Base-by-base conservation (phyloP, 2,329 filamentous ascomycete species). In the Tricladium varicosporioides region DNA sequence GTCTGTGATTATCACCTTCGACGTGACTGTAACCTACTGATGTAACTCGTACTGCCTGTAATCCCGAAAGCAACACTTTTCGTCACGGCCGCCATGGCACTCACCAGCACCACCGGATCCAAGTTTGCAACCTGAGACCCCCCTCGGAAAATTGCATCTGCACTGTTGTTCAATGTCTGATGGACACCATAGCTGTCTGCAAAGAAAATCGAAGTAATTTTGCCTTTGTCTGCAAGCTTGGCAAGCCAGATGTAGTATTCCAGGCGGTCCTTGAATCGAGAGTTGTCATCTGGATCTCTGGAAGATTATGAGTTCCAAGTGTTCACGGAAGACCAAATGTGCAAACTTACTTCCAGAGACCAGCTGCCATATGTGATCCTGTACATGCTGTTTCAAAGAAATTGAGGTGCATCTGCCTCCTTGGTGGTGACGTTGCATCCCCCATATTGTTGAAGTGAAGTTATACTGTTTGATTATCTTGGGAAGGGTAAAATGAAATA, bases 81-180 rank as follows among this genome's bases (percentile, higher is more conserved):
- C 0, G 86, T 88, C 0, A 76, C 85, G 0, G 85, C 84, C 0
- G 85, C 85, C 85, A 88, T 87, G 2, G 85, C 83, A 3, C 84
- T 78, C 0, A 88, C 75, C 1, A 84, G 76, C 1, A 79, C 76
- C 1, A 87, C 65, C 0, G 85, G 85, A 66, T 88, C 85, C 13
- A 57, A 58, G 85, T 87, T 9, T 87, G 82, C 0, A 84, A 85
- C 80, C 82, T 87, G 68, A 88, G 85, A 0, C 84, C 84, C 2
- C 82, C 85, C 0, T 83, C 81, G 0, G 76, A 67, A 48, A 0
- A 84, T 81, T 0, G 84, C 80, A 3, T 80, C 77, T 10, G 16
- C 46, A 13, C 46, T 55, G 16, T 54, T 84, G 7, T 75, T 69
- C 70, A 86, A 88, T 2, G 88, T 84, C 71, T 88, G 84, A 66